Base-by-base conservation (phyloP, 2,329 filamentous ascomycete species). In the Aspergillus viridinutans region DNA sequence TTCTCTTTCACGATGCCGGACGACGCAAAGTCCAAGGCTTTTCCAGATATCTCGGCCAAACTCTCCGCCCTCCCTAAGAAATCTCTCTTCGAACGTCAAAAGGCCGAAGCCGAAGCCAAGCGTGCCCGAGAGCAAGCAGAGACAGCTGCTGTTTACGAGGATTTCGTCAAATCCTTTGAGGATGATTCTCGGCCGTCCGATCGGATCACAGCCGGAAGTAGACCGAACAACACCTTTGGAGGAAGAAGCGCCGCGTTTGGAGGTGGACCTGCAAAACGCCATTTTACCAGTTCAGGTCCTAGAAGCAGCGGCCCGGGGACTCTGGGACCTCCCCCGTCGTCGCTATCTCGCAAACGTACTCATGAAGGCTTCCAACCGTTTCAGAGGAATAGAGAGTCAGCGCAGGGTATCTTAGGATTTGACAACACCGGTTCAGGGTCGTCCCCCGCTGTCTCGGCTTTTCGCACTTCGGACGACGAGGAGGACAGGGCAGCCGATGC, bases 91-190 rank as follows among this genome's bases (percentile, higher is more conserved):
- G 92, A 96, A 76, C 87, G 88, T 66, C 90, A 95, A 72, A 91
- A 90, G 73, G 90, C 90, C 58, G 91, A 96, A 72, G 90, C 90
- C 56, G 91, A 96, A 78, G 91, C 90, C 25, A 96, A 96, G 77
- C 87, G 90, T 58, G 83, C 85, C 64, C 84, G 90, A 64, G 92
- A 96, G 74, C 89, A 88, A 67, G 90, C 88, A 63, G 92, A 96
- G 76, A 95, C 90, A 6, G 90, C 89, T 23, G 91, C 90, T 25
- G 90, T 92, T 0, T 90, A 92, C 72, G 86, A 91, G 65, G 90
- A 93, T 63, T 96, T 96, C 64, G 85, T 94, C 56, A 93, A 93
- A 74, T 91, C 78, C 21, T 82, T 80, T 61, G 80, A 79, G 56
- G 79, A 78, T 61, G 80, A 79, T 59, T 69, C 66, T 1, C 54